Percentiles rank a stretch among this genome's conserved stretches.
phyloP scores from a whole-genome alignment of 305 asterid genomes.

The Rubia tinctorum region DNA sequence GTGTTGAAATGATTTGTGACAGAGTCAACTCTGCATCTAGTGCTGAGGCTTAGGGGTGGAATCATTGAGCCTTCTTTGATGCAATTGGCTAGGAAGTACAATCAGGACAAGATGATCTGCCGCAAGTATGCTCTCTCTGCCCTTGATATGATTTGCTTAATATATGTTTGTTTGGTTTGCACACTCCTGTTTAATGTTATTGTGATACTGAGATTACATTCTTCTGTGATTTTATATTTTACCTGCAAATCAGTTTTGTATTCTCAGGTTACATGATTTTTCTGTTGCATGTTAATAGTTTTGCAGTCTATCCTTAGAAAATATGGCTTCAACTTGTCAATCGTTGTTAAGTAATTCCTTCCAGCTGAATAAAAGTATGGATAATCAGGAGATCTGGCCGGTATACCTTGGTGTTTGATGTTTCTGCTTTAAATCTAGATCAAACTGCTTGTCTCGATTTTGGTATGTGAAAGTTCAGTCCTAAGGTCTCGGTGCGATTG shows the following conservation, averaged over 20 bases:
- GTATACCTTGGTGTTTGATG: background rate
- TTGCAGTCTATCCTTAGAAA: no score
- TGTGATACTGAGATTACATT: background rate
- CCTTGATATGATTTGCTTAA: background rate
- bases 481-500: background rate
- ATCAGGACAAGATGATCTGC: conserved; percentile 37
- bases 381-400: no score
- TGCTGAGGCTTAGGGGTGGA: conserved; percentile 40
- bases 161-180: background rate
- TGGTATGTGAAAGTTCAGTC: background rate
- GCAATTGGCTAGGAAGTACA: conserved; percentile 34
- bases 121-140: conserved; percentile 26
- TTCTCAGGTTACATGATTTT: no score
- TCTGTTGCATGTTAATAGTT: no score
- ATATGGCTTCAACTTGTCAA: no score
- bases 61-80: conserved; percentile 32
- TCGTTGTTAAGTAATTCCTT: no score
- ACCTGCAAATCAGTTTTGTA: no score
- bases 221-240: background rate
- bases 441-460: no score
- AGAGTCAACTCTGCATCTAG: conserved; percentile 37
- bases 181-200: background rate
- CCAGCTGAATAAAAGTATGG: background rate
- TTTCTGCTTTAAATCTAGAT: background rate
- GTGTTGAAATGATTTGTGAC: background rate